Conservation (phyloP, 495 filamentous ascomycete genomes). For the Penicillium angulare region DNA sequence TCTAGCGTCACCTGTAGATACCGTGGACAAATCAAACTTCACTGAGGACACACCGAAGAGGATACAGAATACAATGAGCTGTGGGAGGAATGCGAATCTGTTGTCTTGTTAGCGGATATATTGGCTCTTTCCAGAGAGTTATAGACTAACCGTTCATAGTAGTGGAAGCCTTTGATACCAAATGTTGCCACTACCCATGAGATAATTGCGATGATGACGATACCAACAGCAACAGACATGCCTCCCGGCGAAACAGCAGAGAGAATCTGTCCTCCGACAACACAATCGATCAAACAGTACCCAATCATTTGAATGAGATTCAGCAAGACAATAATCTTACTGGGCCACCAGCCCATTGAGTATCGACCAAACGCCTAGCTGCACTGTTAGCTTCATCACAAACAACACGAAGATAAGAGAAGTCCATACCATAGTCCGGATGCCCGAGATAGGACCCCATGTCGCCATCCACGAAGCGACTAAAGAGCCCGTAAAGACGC, state of each 20-base stretch:
- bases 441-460: slow-evolving; percentile 69
- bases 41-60: slow-evolving; percentile 64
- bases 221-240: slow-evolving; percentile 59
- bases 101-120: not conserved
- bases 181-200: slow-evolving; percentile 69
- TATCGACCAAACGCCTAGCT: slow-evolving; percentile 63
- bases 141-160: slow-evolving; percentile 64
- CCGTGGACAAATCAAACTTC: slow-evolving; percentile 57
- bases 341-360: slow-evolving; percentile 79
- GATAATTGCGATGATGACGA: slow-evolving; percentile 66
- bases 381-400: slow-evolving; percentile 4
- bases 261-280: slow-evolving; percentile 72
- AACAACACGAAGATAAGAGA: not conserved
- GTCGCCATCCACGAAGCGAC: slow-evolving; percentile 68
- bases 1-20: slow-evolving; percentile 45
- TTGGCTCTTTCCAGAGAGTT: no score
- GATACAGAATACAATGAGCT: slow-evolving; percentile 62
- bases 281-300: slow-evolving; percentile 67
- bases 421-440: slow-evolving; percentile 59
- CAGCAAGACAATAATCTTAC: slow-evolving; percentile 68
- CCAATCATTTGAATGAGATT: slow-evolving; percentile 72
- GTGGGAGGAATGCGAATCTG: slow-evolving; percentile 68
- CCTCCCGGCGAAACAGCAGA: slow-evolving; percentile 62
- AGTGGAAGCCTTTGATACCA: slow-evolving; percentile 69
- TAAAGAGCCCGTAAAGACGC: slow-evolving; percentile 56